Base-by-base conservation (phyloP, 2,329 filamentous ascomycete genomes). In the Fusarium citri region DNA sequence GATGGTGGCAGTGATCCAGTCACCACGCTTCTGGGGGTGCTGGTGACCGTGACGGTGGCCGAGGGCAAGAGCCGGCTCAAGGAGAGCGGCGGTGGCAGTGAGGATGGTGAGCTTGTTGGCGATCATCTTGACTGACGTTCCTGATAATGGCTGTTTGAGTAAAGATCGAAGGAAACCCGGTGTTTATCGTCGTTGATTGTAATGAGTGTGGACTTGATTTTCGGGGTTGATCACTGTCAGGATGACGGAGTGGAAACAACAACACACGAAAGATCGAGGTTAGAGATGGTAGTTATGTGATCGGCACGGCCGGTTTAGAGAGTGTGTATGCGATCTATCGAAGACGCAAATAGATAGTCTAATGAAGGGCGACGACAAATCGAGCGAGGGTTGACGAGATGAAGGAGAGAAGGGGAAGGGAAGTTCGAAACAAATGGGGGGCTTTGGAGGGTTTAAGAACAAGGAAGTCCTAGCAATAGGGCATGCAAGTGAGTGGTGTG, bases 251-350 rank as follows among this genome's bases (percentile, higher is more conserved):
- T 61, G 68, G 64, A 57, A 58, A 64, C 66, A 64, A 49, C 59
- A 50, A 67, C 47, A 11, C 30, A 28, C 56, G 47, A 66, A 69
- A 56, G 58, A 65, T 59, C 49, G 66, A 68, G 65, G 69, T 64
- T 16, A 53, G 45, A 58, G 66, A 48, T 71, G 68, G 55, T 63
- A 64, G 51, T 63, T 68, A 66, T 66, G 40, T 55, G 63, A 66
- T 67, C 76, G 80, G 78, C 80, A 76, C 79, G 74, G 79, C 79
- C 78, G 78, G 49, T 72, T 64, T 75, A 73, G 76, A 66, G 76
- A 71, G 72, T 64, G 62, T 69, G 50, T 55, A 56, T 73, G 80
- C 80, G 66, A 80, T 85, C 84, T 86, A 74, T 86, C 84, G 85
- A 86, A 86, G 84, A 86, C 81, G 80, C 82, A 62, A 68, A 78